Evolutionary conservation across 768 basidiomycete species (phyloP).

Genomic region (Cantharellus cinnabarinus): DNA sequence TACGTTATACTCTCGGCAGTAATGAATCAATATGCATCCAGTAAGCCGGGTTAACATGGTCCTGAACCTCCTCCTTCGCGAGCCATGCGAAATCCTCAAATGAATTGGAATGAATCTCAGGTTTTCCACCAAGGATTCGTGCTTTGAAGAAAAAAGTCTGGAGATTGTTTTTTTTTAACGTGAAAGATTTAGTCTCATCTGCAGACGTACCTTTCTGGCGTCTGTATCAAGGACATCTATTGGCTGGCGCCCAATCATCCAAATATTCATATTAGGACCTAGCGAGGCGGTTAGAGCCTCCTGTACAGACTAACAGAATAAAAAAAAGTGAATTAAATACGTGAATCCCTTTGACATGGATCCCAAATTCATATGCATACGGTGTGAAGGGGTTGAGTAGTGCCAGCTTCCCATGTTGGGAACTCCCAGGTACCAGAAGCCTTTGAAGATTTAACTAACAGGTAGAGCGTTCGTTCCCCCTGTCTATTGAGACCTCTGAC

Average conservation of each 20-base stretch:
- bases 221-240: conserved; percentile 44
- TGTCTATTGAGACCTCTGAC: conserved; percentile 59
- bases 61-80: conserved; percentile 74
- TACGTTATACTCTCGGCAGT: conserved; percentile 16
- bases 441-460: conserved; percentile 40
- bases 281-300: conserved; percentile 50
- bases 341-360: neutral
- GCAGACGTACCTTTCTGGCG: neutral
- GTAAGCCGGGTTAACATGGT: conserved; percentile 43
- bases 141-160: conserved; percentile 92
- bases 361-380: conserved; percentile 21
- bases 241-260: conserved; percentile 82
- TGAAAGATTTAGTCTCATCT: neutral
- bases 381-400: conserved; percentile 57
- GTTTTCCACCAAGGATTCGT: conserved; percentile 81
- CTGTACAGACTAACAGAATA: conserved; percentile 40
- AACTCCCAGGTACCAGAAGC: conserved; percentile 53
- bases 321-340: neutral
- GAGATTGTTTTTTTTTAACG: neutral
- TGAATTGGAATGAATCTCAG: conserved; percentile 30
- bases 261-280: conserved; percentile 73
- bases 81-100: conserved; percentile 80
- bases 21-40: conserved; percentile 66
- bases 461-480: conserved; percentile 72
- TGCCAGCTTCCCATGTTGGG: conserved; percentile 43